Percentiles rank a stretch among this genome's conserved stretches.
phyloP scores from a whole-genome alignment of 306 rosid species.

The Dalbergia cultrata region DNA sequence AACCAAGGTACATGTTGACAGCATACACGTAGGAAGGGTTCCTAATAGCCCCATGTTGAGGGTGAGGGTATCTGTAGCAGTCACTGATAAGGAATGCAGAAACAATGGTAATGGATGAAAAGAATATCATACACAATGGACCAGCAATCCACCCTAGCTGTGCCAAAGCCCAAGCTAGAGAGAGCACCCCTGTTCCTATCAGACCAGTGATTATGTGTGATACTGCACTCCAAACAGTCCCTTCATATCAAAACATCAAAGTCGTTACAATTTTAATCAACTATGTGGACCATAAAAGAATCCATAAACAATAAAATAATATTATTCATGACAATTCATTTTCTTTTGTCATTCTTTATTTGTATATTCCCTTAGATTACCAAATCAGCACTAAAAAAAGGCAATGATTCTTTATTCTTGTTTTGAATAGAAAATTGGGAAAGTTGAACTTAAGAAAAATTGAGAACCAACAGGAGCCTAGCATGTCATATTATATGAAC shows the following conservation, averaged over 20 bases:
- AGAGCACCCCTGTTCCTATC: conserved; percentile 87
- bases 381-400: too few species aligned
- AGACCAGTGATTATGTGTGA: conserved; percentile 81
- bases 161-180: conserved; percentile 81
- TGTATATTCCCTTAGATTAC: too few species aligned
- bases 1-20: conserved; percentile 51
- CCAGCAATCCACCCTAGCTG: conserved; percentile 86
- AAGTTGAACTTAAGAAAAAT: too few species aligned
- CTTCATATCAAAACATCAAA: conserved; percentile 33
- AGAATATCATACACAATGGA: conserved; percentile 52
- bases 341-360: too few species aligned
- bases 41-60: conserved; percentile 50
- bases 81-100: conserved; percentile 62
- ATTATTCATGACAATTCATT: too few species aligned
- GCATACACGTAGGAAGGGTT: conserved; percentile 57
- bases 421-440: too few species aligned
- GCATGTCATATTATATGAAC: too few species aligned
- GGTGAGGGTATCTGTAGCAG: conserved; percentile 64
- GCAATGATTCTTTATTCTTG: too few species aligned
- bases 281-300: too few species aligned
- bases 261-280: too few species aligned
- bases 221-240: conserved; percentile 56
- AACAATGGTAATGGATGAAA: conserved; percentile 59
- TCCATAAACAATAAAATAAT: too few species aligned
- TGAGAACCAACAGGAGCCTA: too few species aligned